A percentile compares a stretch with the other conserved stretches of the same genome.
These are phyloP conservation scores for Fusarium euwallaceae DNA, from an alignment of 2,329 filamentous ascomycete genomes.

Conservation along the genomic window DNA sequence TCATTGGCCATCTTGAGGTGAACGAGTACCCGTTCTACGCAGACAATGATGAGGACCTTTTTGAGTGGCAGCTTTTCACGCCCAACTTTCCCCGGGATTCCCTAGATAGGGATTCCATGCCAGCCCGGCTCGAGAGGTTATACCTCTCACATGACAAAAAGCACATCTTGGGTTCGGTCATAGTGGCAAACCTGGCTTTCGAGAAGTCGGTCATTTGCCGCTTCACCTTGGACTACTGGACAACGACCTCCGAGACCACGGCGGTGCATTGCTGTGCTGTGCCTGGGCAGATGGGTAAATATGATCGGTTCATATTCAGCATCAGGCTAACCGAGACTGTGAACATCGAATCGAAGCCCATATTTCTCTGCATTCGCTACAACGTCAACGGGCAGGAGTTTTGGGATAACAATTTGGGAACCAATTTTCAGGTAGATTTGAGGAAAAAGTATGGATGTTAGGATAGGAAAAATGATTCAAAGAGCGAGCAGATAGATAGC, in stretches of 20 bases:
- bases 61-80: background rate
- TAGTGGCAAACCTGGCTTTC: background rate
- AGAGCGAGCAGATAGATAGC: background rate
- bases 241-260: background rate
- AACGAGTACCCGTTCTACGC: background rate
- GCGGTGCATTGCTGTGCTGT: background rate
- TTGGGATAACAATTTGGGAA: slow-evolving; percentile 2
- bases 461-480: background rate
- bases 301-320: slow-evolving; percentile 1
- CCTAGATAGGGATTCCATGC: background rate
- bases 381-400: background rate
- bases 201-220: slow-evolving; percentile 1
- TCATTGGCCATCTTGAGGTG: background rate
- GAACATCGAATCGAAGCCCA: background rate
- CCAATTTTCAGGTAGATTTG: background rate
- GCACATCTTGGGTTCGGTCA: background rate
- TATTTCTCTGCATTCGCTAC: background rate
- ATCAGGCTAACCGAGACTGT: background rate
- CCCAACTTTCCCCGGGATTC: background rate
- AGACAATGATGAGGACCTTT: background rate
- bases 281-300: background rate
- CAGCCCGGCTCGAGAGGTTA: background rate
- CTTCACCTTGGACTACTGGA: slow-evolving; percentile 2
- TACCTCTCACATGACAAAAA: slow-evolving; percentile 1
- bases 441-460: background rate